Conservation (phyloP, 2,329 filamentous ascomycete genomes). For the Xylariaceae sp. region DNA sequence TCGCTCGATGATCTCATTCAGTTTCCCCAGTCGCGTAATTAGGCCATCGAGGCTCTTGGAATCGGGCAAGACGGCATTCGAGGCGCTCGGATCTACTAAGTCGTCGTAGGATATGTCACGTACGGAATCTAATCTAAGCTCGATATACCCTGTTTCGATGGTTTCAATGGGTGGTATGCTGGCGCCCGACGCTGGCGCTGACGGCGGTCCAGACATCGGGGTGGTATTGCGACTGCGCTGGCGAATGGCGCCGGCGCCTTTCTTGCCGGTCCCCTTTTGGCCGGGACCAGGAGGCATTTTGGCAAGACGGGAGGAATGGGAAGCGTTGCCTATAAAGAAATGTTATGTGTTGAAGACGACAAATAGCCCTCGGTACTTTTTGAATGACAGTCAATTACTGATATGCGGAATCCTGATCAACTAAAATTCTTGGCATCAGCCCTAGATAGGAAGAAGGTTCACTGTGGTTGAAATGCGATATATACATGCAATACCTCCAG, state of each 20-base stretch:
- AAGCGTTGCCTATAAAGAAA: not conserved
- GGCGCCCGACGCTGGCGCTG: conserved; percentile 47
- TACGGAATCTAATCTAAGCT: conserved; percentile 62
- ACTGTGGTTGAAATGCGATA: no score
- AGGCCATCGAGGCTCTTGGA: conserved; percentile 66
- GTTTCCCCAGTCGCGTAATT: conserved; percentile 63
- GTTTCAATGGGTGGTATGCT: conserved; percentile 55
- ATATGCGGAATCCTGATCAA: no score
- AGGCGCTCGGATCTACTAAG: conserved; percentile 64
- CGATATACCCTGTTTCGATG: conserved; percentile 67
- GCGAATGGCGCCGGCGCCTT: conserved; percentile 62
- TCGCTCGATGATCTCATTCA: conserved; percentile 68
- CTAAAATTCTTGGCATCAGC: no score
- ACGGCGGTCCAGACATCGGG: conserved; percentile 57
- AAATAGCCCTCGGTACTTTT: not conserved
- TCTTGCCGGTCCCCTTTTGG: conserved; percentile 68
- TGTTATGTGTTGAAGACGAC: not conserved
- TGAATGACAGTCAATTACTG: no score
- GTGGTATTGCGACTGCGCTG: conserved; percentile 79
- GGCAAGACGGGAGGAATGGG: conserved; percentile 1
- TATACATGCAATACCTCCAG: no score
- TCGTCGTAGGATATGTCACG: conserved; percentile 68
- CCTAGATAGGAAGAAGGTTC: no score
- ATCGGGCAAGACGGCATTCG: conserved; percentile 62
- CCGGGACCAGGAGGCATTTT: conserved; percentile 61